A percentile compares a stretch with the other conserved stretches of the same genome.
phyloP scores from a whole-genome alignment of 2,329 filamentous ascomycete genomes.

The Neonectria punicea region DNA sequence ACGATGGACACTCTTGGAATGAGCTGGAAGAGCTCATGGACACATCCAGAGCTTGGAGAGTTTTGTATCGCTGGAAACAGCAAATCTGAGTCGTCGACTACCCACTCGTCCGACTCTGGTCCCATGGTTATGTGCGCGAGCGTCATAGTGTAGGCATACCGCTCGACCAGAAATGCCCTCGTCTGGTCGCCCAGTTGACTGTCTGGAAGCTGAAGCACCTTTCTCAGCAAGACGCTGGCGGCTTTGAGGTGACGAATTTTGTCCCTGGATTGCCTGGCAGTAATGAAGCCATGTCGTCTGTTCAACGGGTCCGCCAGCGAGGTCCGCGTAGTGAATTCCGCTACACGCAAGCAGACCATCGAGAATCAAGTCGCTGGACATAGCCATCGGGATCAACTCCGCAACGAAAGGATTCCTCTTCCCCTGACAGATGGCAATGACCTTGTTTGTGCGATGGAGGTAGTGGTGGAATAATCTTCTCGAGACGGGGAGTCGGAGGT shows the following conservation, averaged over 20 bases:
- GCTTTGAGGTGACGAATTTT: slow-evolving; percentile 9
- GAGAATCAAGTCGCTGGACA: slow-evolving; percentile 3
- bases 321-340: slow-evolving; percentile 14
- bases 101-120: slow-evolving; percentile 9
- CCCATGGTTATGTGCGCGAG: slow-evolving; percentile 13
- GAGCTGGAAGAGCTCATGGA: slow-evolving; percentile 10
- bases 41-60: background rate
- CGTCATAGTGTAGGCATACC: slow-evolving; percentile 13
- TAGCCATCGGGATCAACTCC: slow-evolving; percentile 7
- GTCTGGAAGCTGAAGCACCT: slow-evolving; percentile 5
- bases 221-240: slow-evolving; percentile 1
- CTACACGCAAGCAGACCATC: slow-evolving; percentile 9
- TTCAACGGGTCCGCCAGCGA: background rate
- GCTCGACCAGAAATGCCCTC: background rate
- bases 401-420: slow-evolving; percentile 1
- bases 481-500: background rate
- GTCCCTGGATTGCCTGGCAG: slow-evolving; percentile 7
- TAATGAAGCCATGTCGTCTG: slow-evolving; percentile 11
- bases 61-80: background rate
- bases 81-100: background rate
- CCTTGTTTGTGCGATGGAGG: slow-evolving; percentile 14
- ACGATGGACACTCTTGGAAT: slow-evolving; percentile 5
- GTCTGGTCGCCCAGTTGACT: background rate
- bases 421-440: slow-evolving; percentile 9
- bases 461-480: slow-evolving; percentile 11